Evolutionary conservation across 148 eudicot genomes (phyloP).

Genomic region (Fagopyrum esculentum): DNA sequence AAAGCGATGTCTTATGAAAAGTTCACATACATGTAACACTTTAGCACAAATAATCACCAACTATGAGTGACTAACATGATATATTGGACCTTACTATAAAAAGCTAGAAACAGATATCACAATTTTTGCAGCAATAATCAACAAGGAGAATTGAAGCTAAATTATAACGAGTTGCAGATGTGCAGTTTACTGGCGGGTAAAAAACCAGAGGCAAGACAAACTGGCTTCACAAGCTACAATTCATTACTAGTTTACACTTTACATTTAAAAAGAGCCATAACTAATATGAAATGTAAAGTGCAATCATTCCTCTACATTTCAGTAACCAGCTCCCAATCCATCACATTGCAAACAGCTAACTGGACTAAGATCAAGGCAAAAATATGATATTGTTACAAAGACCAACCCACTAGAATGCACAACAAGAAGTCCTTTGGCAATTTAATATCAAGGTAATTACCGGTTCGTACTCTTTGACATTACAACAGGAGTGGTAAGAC

Average conservation of each 20-base stretch:
- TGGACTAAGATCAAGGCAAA: not conserved
- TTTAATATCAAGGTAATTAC: slow-evolving; percentile 25
- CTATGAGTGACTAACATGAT: not conserved
- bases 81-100: no score
- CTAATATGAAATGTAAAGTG: not conserved
- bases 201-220: no score
- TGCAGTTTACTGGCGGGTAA: no score
- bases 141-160: not conserved
- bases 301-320: not conserved
- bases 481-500: slow-evolving; percentile 28
- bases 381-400: not conserved
- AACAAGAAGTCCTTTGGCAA: not conserved
- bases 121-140: not conserved
- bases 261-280: not conserved
- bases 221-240: not conserved
- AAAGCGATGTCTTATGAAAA: not conserved
- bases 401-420: not conserved
- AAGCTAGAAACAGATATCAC: not conserved
- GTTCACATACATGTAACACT: not conserved
- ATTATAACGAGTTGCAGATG: no score
- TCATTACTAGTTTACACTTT: not conserved
- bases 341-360: not conserved
- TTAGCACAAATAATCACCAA: not conserved
- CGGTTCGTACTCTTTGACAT: slow-evolving; percentile 38
- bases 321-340: not conserved